phyloP scores from a whole-genome alignment of 225 moss, liverwort and hornwort genomes.

The Rhytidiadelphus loreus region DNA sequence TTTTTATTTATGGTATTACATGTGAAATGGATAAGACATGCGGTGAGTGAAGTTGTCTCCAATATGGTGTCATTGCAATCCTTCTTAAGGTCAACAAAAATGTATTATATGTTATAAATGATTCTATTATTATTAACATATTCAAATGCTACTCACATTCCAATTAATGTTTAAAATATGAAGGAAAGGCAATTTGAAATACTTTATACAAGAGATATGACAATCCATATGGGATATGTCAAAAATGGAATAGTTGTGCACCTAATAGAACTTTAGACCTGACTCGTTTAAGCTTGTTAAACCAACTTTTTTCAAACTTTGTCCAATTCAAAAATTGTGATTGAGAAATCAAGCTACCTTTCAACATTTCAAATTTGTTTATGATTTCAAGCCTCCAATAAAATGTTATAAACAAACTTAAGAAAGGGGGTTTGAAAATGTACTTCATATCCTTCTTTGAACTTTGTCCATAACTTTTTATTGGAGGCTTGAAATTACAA shows the following conservation, averaged over 20 bases:
- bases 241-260: background rate
- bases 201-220: background rate
- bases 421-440: background rate
- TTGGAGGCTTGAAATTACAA: background rate
- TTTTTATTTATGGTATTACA: background rate
- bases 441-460: background rate
- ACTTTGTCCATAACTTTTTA: background rate
- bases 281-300: background rate
- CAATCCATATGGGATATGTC: background rate
- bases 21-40: background rate
- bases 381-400: background rate
- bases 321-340: too few relatives aligned
- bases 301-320: background rate
- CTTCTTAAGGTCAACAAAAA: background rate
- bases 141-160: background rate
- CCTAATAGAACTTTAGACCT: background rate
- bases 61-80: background rate
- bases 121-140: background rate
- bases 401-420: background rate
- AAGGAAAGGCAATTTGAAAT: background rate
- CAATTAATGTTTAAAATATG: too few relatives aligned
- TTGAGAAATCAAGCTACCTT: background rate
- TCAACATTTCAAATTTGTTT: fast-evolving
- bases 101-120: background rate
- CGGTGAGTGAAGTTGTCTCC: too few relatives aligned